A percentile compares a stretch with the other conserved stretches of the same genome.
phyloP scores from a whole-genome alignment of 306 rosid genomes.

The Canavalia gladiata region DNA sequence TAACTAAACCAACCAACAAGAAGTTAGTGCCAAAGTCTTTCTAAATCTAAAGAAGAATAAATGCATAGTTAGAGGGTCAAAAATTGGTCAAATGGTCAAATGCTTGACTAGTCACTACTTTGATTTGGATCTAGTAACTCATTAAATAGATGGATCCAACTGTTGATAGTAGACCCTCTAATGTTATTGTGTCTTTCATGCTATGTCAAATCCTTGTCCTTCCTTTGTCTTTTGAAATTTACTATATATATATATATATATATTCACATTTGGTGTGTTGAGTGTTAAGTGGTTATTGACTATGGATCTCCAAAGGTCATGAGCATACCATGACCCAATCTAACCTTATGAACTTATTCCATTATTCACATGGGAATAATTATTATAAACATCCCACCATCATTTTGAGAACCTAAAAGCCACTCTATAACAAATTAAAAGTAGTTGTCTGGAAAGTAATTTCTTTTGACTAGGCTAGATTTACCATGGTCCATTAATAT shows the following conservation, averaged over 20 bases:
- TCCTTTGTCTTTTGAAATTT: neutral
- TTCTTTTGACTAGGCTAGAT: slow-evolving; percentile 68
- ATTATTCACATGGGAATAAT: slow-evolving; percentile 46
- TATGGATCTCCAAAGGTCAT: slow-evolving; percentile 48
- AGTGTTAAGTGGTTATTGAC: slow-evolving; percentile 69
- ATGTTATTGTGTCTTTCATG: neutral
- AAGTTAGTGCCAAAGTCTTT: slow-evolving; percentile 49
- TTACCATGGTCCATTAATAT: slow-evolving; percentile 81
- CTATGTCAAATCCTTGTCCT: neutral
- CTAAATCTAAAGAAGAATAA: slow-evolving; percentile 45
- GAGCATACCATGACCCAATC: neutral
- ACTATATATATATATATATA: too few species aligned
- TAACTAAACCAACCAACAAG: slow-evolving; percentile 41
- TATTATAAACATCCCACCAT: slow-evolving; percentile 61
- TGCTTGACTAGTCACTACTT: slow-evolving; percentile 50
- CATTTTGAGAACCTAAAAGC: slow-evolving; percentile 63
- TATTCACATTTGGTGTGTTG: neutral
- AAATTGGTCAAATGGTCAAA: slow-evolving; percentile 58
- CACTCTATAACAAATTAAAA: slow-evolving; percentile 61
- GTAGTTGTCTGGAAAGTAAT: slow-evolving; percentile 57
- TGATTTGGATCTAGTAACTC: slow-evolving; percentile 45
- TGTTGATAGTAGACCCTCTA: slow-evolving; percentile 51
- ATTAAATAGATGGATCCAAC: slow-evolving; percentile 48
- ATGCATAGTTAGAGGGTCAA: slow-evolving; percentile 61
- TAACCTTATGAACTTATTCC: slow-evolving; percentile 41